Percentiles rank a stretch among this genome's conserved stretches.
These are phyloP conservation scores for Omphalotus guepiniiformis DNA, from an alignment of 768 basidiomycete species.

Conservation along the genomic window DNA sequence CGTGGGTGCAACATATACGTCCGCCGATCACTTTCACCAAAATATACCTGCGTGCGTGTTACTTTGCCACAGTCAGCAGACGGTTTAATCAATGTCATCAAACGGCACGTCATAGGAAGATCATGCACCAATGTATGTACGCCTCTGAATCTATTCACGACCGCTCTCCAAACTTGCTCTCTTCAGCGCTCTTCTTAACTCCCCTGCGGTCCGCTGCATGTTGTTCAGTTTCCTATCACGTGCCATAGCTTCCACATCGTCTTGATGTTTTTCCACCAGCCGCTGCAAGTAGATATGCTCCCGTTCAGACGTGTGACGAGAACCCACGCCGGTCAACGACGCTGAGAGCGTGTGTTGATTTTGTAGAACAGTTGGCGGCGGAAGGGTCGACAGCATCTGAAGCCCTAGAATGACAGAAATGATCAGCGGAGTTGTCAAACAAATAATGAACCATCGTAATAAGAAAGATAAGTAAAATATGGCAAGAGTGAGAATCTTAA, in stretches of 20 bases:
- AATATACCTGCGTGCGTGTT: no score
- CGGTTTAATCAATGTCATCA: no score
- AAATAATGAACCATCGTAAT: background rate
- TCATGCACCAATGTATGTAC: conserved; percentile 1
- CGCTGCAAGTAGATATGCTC: conserved; percentile 64
- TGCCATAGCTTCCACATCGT: conserved; percentile 73
- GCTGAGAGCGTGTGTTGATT: conserved; percentile 34
- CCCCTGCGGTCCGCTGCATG: conserved; percentile 81
- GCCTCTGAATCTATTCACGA: background rate
- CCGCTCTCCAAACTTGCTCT: conserved; percentile 42
- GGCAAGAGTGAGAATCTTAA: no score
- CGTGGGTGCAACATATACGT: no score
- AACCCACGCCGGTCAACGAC: conserved; percentile 36
- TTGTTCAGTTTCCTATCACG: conserved; percentile 75
- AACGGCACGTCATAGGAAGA: no score
- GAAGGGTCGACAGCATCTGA: conserved; percentile 51
- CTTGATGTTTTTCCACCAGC: conserved; percentile 65
- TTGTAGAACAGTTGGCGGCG: conserved; percentile 16
- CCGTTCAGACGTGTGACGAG: conserved; percentile 62
- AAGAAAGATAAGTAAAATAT: background rate
- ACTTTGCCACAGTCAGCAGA: no score
- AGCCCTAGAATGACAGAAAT: conserved; percentile 52
- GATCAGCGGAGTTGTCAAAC: no score
- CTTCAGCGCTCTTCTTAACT: conserved; percentile 60
- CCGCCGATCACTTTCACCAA: no score